These are phyloP conservation scores for Metschnikowia borealis DNA, from an alignment of 805 yeast species.

Conservation along the genomic window DNA sequence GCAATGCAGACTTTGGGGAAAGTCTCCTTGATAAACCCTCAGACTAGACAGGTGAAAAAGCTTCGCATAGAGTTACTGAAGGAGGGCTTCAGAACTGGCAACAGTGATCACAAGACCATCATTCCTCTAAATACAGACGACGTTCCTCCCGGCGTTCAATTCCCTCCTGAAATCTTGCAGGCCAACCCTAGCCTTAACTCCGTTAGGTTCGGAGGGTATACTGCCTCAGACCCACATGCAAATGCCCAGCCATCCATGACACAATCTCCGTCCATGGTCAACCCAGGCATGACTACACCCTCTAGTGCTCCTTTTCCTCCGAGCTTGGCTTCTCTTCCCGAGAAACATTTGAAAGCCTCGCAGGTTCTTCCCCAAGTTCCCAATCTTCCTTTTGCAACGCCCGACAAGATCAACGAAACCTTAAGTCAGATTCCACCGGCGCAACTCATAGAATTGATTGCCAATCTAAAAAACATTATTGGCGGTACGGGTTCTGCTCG, in stretches of 20 bases:
- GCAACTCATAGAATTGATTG: conserved; percentile 62
- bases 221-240: not conserved
- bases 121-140: conserved; percentile 42
- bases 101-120: conserved; percentile 38
- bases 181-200: conserved; percentile 1
- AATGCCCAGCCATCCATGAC: not conserved
- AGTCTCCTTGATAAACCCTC: conserved; percentile 32
- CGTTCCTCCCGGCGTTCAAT: conserved; percentile 53
- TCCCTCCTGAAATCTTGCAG: conserved; percentile 47
- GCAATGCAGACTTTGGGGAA: conserved; percentile 45
- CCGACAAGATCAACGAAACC: conserved; percentile 59
- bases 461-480: conserved; percentile 58
- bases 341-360: conserved; percentile 47
- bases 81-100: conserved; percentile 43
- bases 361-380: conserved; percentile 50
- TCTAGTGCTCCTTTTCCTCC: not conserved
- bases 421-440: conserved; percentile 66
- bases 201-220: conserved; percentile 2
- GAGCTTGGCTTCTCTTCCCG: conserved; percentile 9
- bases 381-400: conserved; percentile 42
- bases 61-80: conserved; percentile 58
- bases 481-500: conserved; percentile 47
- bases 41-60: conserved; percentile 30
- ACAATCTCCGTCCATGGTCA: conserved; percentile 1
- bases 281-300: not conserved